Conservation (phyloP, 495 filamentous ascomycete genomes). For the Talaromyces borbonicus region DNA sequence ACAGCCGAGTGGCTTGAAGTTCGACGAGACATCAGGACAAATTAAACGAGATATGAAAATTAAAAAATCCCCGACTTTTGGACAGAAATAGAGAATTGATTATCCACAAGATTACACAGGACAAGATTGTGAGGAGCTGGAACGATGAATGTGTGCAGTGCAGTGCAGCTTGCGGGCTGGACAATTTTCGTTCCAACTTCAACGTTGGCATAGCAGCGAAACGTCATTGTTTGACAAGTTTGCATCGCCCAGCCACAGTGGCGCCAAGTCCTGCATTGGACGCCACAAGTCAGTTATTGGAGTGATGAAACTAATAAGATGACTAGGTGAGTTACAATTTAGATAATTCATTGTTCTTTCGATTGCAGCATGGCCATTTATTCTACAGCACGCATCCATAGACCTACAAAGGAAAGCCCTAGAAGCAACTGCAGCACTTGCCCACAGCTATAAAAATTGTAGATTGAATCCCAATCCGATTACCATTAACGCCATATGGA, state of each 20-base stretch:
- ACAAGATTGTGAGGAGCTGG: too few relatives aligned
- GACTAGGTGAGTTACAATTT: too few relatives aligned
- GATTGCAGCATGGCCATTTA: background rate
- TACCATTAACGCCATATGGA: constrained; percentile 44
- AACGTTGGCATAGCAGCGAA: background rate
- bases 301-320: too few relatives aligned
- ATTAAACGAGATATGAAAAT: constrained; percentile 9
- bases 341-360: background rate
- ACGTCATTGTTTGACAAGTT: constrained; percentile 9
- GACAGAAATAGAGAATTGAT: too few relatives aligned
- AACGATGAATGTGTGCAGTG: too few relatives aligned
- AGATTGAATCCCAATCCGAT: constrained; percentile 17
- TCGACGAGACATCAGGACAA: constrained; percentile 36
- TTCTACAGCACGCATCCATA: constrained; percentile 4
- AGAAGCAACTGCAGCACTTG: too few relatives aligned
- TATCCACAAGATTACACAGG: too few relatives aligned
- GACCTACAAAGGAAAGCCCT: background rate
- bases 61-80: background rate
- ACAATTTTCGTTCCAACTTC: constrained; percentile 3
- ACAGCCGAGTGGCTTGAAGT: constrained; percentile 32
- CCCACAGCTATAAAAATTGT: constrained; percentile 3
- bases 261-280: too few relatives aligned
- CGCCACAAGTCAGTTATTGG: too few relatives aligned
- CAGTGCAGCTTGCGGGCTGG: background rate
- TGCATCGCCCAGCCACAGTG: constrained; percentile 6